Base-by-base conservation (phyloP, 306 rosid species). In the Castanea crenata region DNA sequence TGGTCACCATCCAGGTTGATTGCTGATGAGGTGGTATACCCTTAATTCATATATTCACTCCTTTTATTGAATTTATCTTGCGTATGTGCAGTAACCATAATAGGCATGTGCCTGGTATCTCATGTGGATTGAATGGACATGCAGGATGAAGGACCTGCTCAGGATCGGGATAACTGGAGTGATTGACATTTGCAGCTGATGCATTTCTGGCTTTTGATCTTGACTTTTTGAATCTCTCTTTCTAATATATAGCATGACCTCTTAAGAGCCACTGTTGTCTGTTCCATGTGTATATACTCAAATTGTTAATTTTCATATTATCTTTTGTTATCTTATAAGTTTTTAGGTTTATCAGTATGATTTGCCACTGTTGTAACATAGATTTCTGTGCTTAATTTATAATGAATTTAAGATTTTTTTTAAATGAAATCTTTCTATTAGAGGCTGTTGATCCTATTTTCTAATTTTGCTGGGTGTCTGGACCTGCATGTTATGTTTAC, bases 101-200 rank as follows among this genome's bases (percentile, higher is more conserved):
- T 64, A 75, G 59, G 49, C 57, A 49, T 59, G 69, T 69, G 55
- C 52, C 52, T 62, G 35, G 38, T 78, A 76, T 74, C 74, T 87
- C 75, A 84, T 78, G 70, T 74, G 61, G 69, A 78, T 76, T 84
- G 75, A 78, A 67, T 88, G 83, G 78, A 86, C 72, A 41, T 84
- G 89, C 86, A 91, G 97, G 93, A 85, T 19, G 90, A 80, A 84
- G 89, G 83, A 58, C 54, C 82, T 23, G 61, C 52, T 21, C 83
- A 78, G 72, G 97, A 95, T 78, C 87, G 81, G 85, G 98, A 95
- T 84, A 89, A 79, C 83, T 95, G 97, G 98, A 95, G 99, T 57
- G 91, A 75, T 86, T 95, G 84, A 87, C 61, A 54, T 52, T 76
- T 31, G 16, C 76, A 51, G 76, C 31, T 73, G 31, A 68, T 65